Conservation (phyloP, 768 basidiomycete genomes). For the Hericium coralloides region DNA sequence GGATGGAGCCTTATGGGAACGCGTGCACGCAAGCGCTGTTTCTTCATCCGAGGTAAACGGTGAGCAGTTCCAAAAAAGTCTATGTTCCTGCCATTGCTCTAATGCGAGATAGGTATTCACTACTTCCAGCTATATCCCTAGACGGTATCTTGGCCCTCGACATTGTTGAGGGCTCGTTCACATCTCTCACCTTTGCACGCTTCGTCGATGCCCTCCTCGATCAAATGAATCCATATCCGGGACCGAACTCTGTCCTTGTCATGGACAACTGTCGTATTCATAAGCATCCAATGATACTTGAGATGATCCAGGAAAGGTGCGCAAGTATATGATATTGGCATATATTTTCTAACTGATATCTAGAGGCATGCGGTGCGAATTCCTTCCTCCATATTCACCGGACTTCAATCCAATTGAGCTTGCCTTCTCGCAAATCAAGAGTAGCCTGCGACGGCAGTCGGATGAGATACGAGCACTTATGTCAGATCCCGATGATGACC, state of each 20-base stretch:
- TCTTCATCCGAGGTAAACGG: not conserved
- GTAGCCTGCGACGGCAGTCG: not conserved
- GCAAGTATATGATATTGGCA: not conserved
- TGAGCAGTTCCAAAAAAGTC: too few relatives aligned
- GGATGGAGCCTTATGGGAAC: not conserved
- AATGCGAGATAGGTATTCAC: conserved; percentile 21
- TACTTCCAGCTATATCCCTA: conserved; percentile 27
- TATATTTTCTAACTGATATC: not conserved
- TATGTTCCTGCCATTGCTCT: not conserved
- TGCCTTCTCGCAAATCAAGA: conserved; percentile 18
- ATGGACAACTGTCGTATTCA: conserved; percentile 32
- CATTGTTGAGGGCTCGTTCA: conserved; percentile 23
- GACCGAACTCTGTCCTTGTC: conserved; percentile 26
- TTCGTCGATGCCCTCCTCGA: conserved; percentile 27
- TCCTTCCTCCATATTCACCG: conserved; percentile 19
- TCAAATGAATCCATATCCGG: conserved; percentile 31
- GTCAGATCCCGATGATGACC: not conserved
- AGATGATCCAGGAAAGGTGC: conserved; percentile 25
- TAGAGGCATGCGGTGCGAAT: conserved; percentile 15
- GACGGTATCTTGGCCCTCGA: conserved; percentile 25
- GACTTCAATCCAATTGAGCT: conserved; percentile 22
- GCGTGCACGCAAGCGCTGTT: not conserved
- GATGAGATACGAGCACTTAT: not conserved
- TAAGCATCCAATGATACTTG: conserved; percentile 17
- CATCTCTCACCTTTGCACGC: conserved; percentile 15